Evolutionary conservation across 2,329 filamentous ascomycete species (phyloP), one percentile per base, ranked within the genome.

Genomic region (Talaromyces atroroseus): DNA sequence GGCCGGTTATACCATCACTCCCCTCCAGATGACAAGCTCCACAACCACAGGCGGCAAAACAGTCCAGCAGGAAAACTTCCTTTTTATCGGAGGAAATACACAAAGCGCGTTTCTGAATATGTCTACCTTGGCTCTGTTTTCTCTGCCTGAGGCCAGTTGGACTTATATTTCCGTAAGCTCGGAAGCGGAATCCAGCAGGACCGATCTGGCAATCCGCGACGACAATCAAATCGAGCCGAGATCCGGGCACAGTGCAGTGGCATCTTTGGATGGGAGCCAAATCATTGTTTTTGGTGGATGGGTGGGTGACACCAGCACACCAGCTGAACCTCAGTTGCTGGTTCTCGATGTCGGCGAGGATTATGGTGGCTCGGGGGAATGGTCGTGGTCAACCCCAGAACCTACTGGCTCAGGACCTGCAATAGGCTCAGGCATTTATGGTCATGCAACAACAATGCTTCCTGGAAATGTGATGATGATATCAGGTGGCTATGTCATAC

Each of bases 61-160:
- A 42, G 87, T 84, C 4, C 87, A 91, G 66, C 84, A 92, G 67
- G 85, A 87, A 60, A 86, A 86, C 63, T 92, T 90, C 62, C 83
- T 96, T 12, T 74, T 96, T 21, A 76, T 96, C 16, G 92, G 92
- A 42, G 92, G 92, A 0, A 91, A 96, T 68, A 95, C 91, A 0
- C 79, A 84, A 63, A 73, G 78, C 16, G 92, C 91, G 0, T 96
- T 96, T 68, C 86, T 96, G 74, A 95, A 96, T 70, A 96, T 95
- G 87, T 95, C 90, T 56, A 89, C 90, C 45, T 83, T 92, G 1
- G 92, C 91, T 0, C 76, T 96, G 1, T 96, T 92, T 79, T 92
- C 85, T 54, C 77, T 96, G 6, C 92, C 92, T 0, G 88, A 95
- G 65, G 85, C 91, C 66, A 86, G 82, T 53, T 97, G 92, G 92